A percentile compares a stretch with the other conserved stretches of the same genome.
phyloP scores from a whole-genome alignment of 2,329 filamentous ascomycete genomes.

The Colletotrichum shisoi region DNA sequence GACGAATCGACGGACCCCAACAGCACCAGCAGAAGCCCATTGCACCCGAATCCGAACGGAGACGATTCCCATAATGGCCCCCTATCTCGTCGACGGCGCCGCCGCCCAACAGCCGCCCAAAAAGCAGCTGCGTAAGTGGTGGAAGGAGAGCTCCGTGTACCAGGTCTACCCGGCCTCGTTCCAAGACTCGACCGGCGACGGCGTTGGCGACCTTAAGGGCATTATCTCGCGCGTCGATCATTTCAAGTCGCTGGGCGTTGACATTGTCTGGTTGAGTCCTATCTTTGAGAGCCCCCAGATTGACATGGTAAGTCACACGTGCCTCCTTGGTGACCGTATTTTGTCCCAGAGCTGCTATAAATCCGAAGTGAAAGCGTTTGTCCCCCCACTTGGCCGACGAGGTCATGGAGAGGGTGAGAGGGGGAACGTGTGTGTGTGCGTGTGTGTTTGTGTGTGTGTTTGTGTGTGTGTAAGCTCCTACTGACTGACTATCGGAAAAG shows the following conservation, averaged over 20 bases:
- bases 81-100: conserved; percentile 8
- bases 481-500: conserved; percentile 45
- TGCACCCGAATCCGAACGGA: neutral
- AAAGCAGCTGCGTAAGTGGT: conserved; percentile 54
- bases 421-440: too few relatives aligned
- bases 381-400: neutral
- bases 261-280: conserved; percentile 64
- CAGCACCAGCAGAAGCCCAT: neutral
- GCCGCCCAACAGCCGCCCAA: conserved; percentile 8
- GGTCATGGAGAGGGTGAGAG: neutral
- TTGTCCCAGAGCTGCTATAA: neutral
- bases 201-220: conserved; percentile 64
- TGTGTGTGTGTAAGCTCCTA: neutral
- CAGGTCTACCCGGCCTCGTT: conserved; percentile 70
- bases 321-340: neutral
- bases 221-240: conserved; percentile 66
- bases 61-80: conserved; percentile 14
- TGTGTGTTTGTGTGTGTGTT: too few relatives aligned
- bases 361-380: too few relatives aligned
- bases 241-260: conserved; percentile 62
- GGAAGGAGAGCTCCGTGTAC: conserved; percentile 68
- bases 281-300: conserved; percentile 63
- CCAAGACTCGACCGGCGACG: conserved; percentile 65
- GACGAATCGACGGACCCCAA: neutral
- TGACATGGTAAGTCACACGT: conserved; percentile 62